Base-by-base conservation (phyloP, 192 early-diverging fungal genomes). In the Mortierella antarctica region DNA sequence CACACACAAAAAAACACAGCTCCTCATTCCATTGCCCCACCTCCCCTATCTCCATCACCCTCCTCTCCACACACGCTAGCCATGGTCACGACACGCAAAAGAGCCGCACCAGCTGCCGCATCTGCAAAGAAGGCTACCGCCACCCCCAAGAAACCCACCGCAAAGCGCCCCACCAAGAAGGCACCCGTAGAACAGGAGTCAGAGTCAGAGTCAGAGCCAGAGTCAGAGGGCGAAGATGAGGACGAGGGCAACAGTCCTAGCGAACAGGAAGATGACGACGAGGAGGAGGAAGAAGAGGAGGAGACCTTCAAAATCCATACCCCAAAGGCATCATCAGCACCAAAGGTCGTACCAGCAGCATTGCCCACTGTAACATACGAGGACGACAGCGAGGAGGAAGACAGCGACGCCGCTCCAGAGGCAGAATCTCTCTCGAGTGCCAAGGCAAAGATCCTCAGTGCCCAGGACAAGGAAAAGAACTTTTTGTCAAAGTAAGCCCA, bases 251-350 rank as follows among this genome's bases (percentile, higher is more conserved):
- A 56, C 44, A 23, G 39, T 20, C 14, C 49, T 50, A 23, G 52
- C 2, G 52, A 40, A 6, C 44, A 74, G 5, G 54, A 68, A 6
- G 18, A 57, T 13, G 62, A 66, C 39, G 62, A 65, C 13, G 56
- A 60, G 14, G 17, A 23, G 11, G 14, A 65, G 21, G 47, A 70
- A 7, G 54, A 46, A 3, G 64, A 71, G 2, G 76, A 79, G 54
- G 64, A 60, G 1, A 72, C 70, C 47, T 80, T 80, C 60, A 80
- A 80, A 60, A 80, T 80, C 62, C 77, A 80, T 80, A 72, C 61
- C 65, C 60, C 77, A 7, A 80, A 80, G 41, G 65, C 60, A 9
- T 44, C 68, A 10, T n/a, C 62, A 63, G 50, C 63, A 51, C 70
- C 77, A 11, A 46, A 40, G 21, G 18, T 72, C 55, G 44, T 21